Evolutionary conservation across 2,329 filamentous ascomycete species (phyloP).

Genomic region (Claviceps sp.): DNA sequence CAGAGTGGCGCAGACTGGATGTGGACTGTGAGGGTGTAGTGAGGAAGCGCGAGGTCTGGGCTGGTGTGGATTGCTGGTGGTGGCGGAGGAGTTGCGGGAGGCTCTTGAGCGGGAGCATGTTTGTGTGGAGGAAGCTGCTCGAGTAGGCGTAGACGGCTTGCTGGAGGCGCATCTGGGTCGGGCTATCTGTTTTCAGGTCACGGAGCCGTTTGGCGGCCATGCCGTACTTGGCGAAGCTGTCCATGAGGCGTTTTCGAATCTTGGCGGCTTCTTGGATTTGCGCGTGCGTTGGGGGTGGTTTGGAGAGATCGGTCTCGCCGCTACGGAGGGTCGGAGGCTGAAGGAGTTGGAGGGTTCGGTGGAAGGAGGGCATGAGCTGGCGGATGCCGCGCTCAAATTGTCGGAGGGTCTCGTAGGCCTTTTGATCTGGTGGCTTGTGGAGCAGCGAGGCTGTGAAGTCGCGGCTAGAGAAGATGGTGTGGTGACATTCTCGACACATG

Average conservation of each 20-base stretch:
- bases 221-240: constrained; percentile 82
- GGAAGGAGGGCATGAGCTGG: constrained; percentile 69
- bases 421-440: constrained; percentile 58
- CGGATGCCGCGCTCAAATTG: constrained; percentile 84
- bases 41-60: constrained; percentile 18
- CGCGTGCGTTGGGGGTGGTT: constrained; percentile 37
- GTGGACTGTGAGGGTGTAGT: constrained; percentile 22
- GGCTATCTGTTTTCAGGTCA: constrained; percentile 59
- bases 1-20: constrained; percentile 31
- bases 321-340: constrained; percentile 39
- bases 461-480: constrained; percentile 47
- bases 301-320: constrained; percentile 23
- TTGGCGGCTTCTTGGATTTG: constrained; percentile 79
- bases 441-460: constrained; percentile 63
- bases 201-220: constrained; percentile 67
- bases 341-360: constrained; percentile 57
- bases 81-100: constrained; percentile 51
- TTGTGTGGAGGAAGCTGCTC: constrained; percentile 69
- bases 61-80: constrained; percentile 4
- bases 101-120: constrained; percentile 78
- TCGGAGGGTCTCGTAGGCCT: constrained; percentile 67
- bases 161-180: constrained; percentile 62
- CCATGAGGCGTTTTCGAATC: constrained; percentile 77
- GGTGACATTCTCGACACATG: constrained; percentile 81
- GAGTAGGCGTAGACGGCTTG: constrained; percentile 73